Evolutionary conservation across 2,329 filamentous ascomycete genomes (phyloP), one percentile per base, ranked within the genome.

Genomic region (Metarhizium robertsii): DNA sequence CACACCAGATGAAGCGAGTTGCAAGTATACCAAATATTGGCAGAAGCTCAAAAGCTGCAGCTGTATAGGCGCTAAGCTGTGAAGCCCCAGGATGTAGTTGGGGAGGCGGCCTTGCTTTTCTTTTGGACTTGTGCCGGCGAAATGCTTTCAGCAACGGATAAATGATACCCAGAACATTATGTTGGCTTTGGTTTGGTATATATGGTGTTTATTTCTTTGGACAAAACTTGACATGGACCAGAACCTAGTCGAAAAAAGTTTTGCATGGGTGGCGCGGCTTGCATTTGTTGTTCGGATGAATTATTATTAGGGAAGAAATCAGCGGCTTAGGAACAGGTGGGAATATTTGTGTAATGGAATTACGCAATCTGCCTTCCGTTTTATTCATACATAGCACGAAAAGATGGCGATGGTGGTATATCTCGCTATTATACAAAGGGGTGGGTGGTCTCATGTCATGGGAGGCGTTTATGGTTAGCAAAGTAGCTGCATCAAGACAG

Each of bases 141-240:
- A 11, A 29, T 50, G 38, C 34, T 25, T 57, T 52, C 25, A 46
- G 18, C 25, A 4, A 47, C 62, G 58, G 61, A 69, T 65, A 66
- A 64, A 48, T 68, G 70, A 73, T 73, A 73, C 70, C 70, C 70
- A 62, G 57, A 50, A 65, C 62, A 58, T 61, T 61, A 58, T 58
- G 58, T 62, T 56, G 62, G 59, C 59, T 66, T 60, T 46, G 16
- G 32, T 54, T 52, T 53, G 16, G 50, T 53, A 50, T 50, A 43
- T 57, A 51, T 52, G 42, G 42, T 53, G 53, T 20, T 29, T n/a
- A 53, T 49, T 53, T 43, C 40, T 42, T 43, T 32, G 51, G 14
- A 45, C n/a, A n/a, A 48, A 25, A 48, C 32, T 34, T 47, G 25
- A 48, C 3, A 48, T 42, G 20, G n/a, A 46, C 43, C 29, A 43